Percentiles rank a stretch among this genome's conserved stretches.
Evolutionary conservation across 208 protist genomes (phyloP).

Genomic region (Ichthyophonus hoferi): DNA sequence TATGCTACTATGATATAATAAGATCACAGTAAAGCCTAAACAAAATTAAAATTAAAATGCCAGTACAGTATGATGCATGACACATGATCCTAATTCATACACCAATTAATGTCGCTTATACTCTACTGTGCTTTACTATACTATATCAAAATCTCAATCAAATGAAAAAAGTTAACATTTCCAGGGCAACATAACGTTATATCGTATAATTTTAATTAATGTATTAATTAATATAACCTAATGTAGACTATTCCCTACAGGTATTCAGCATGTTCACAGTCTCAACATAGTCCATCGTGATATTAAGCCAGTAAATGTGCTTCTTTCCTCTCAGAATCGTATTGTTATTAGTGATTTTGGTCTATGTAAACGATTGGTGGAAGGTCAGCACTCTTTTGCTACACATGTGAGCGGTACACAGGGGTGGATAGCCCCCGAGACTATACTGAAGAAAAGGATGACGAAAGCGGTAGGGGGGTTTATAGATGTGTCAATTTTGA

Average conservation of each 20-base stretch:
- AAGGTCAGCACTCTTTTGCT: slow-evolving; percentile 44
- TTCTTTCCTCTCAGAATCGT: slow-evolving; percentile 30
- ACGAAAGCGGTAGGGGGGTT: slow-evolving; percentile 23
- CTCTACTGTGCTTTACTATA: no score
- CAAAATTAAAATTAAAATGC: no score
- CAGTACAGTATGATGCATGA: no score
- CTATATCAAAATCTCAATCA: background rate
- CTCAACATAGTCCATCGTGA: slow-evolving; percentile 54
- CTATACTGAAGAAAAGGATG: slow-evolving; percentile 26
- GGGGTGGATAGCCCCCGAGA: slow-evolving; percentile 53
- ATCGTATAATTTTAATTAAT: no score
- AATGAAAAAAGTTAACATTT: background rate
- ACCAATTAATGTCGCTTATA: no score
- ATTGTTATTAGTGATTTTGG: slow-evolving; percentile 59
- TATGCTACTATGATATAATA: no score
- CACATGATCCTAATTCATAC: no score
- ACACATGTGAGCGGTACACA: slow-evolving; percentile 38
- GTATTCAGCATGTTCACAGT: slow-evolving; percentile 48
- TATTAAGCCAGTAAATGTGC: slow-evolving; percentile 52
- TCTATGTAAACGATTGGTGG: slow-evolving; percentile 44
- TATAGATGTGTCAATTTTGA: no score
- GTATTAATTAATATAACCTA: no score
- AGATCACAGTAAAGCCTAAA: no score
- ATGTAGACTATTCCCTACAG: no score
- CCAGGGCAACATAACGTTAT: slow-evolving; percentile 19